These are phyloP conservation scores for Exophiala sideris DNA, from an alignment of 2,329 filamentous ascomycete genomes.

Conservation along the genomic window DNA sequence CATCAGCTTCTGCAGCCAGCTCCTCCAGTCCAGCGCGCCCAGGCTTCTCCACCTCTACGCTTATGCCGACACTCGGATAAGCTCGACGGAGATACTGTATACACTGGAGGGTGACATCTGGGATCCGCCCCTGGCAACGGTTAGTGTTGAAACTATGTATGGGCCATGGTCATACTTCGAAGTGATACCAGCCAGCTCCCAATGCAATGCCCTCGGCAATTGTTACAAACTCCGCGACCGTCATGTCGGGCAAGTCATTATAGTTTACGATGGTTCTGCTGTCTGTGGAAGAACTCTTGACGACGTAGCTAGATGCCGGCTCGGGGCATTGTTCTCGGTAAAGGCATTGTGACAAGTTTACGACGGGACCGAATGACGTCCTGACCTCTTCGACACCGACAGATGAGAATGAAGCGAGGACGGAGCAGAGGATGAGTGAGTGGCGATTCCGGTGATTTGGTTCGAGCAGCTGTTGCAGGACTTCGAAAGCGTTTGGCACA, in stretches of 20 bases:
- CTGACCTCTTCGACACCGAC: conserved; percentile 52
- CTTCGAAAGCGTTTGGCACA: conserved; percentile 67
- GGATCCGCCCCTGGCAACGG: conserved; percentile 57
- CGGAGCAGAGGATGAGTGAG: conserved; percentile 38
- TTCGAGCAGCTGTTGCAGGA: conserved; percentile 61
- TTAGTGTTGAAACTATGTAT: conserved; percentile 64
- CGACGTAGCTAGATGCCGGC: conserved; percentile 66
- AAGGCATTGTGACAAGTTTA: conserved; percentile 57
- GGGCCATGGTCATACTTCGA: conserved; percentile 66
- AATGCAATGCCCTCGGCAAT: conserved; percentile 41
- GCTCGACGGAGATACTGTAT: conserved; percentile 49
- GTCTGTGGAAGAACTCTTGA: conserved; percentile 57
- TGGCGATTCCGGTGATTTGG: not conserved
- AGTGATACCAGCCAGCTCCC: conserved; percentile 63
- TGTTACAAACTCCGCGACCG: conserved; percentile 54
- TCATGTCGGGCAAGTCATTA: conserved; percentile 68
- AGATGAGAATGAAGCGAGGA: conserved; percentile 55
- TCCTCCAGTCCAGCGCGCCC: conserved; percentile 56
- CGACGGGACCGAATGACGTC: conserved; percentile 50
- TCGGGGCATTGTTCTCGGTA: conserved; percentile 55
- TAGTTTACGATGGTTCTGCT: conserved; percentile 69
- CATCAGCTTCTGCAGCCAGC: conserved; percentile 61
- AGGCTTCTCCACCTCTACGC: conserved; percentile 71
- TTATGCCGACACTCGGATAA: conserved; percentile 52
- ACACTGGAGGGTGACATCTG: conserved; percentile 58